These are phyloP conservation scores for Gomphus bonarii DNA, from an alignment of 1,284 basidiomycete genomes.

Conservation along the genomic window DNA sequence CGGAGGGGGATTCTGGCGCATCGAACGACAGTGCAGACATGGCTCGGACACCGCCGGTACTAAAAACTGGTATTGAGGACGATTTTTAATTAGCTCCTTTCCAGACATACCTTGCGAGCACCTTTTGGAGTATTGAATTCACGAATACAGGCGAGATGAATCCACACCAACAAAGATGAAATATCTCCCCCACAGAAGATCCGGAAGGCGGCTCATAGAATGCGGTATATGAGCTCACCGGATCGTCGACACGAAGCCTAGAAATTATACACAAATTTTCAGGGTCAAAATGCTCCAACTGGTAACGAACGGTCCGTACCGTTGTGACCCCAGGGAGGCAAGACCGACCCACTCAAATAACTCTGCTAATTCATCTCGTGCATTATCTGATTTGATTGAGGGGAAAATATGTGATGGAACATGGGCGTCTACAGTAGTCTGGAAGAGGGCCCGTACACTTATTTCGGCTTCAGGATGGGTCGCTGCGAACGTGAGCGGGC, in stretches of 20 bases:
- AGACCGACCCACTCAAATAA: conserved; percentile 66
- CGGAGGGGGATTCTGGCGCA: too few species aligned
- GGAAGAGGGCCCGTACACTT: conserved; percentile 24
- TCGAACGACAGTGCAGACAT: too few species aligned
- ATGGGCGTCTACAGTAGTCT: conserved; percentile 26
- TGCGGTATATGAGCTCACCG: conserved; percentile 31
- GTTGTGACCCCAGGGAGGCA: conserved; percentile 36
- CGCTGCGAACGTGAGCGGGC: conserved; percentile 23
- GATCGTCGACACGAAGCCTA: neutral
- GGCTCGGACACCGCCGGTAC: too few species aligned
- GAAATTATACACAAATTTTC: neutral
- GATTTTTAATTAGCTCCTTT: too few species aligned
- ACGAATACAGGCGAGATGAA: conserved; percentile 42
- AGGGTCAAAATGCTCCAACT: neutral
- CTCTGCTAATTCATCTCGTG: conserved; percentile 28
- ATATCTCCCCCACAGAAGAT: conserved; percentile 32
- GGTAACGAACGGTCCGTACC: conserved; percentile 19
- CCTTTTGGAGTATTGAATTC: conserved; percentile 32
- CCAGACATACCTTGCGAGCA: neutral
- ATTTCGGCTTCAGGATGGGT: conserved; percentile 18
- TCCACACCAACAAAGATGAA: conserved; percentile 48
- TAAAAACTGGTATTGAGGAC: too few species aligned
- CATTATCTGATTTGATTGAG: neutral
- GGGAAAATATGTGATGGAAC: neutral
- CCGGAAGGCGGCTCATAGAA: conserved; percentile 36